Percentiles rank a stretch among this genome's conserved stretches.
Evolutionary conservation across 2,329 filamentous ascomycete genomes (phyloP).

Genomic region (Ceratocystis destructans): DNA sequence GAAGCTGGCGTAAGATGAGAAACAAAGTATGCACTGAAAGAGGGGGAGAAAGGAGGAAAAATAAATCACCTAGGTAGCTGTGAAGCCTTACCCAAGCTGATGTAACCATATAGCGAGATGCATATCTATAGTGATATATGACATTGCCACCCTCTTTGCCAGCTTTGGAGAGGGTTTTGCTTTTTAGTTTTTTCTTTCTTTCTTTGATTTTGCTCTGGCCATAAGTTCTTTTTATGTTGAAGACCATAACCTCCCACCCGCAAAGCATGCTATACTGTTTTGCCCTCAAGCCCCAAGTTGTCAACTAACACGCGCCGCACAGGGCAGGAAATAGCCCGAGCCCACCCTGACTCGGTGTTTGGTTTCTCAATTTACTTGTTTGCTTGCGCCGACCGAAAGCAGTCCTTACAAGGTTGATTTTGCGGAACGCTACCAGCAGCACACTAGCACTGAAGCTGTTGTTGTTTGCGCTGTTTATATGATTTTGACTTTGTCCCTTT

Average conservation of each 20-base stretch:
- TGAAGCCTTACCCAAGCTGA: too few relatives aligned
- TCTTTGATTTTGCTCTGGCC: background rate
- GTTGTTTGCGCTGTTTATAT: background rate
- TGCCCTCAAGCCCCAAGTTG: background rate
- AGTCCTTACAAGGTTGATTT: background rate
- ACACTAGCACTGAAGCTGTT: background rate
- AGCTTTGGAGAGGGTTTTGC: background rate
- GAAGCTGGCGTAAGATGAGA: background rate
- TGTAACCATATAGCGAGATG: too few relatives aligned
- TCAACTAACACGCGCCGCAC: constrained; percentile 3
- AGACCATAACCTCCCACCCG: background rate
- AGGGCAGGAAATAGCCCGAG: constrained; percentile 1
- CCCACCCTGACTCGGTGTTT: background rate
- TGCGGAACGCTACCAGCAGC: background rate
- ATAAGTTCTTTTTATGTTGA: background rate
- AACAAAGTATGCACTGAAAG: too few relatives aligned
- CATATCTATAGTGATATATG: too few relatives aligned
- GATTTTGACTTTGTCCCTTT: too few relatives aligned
- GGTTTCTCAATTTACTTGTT: background rate
- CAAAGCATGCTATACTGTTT: background rate
- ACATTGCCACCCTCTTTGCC: too few relatives aligned
- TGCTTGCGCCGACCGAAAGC: background rate
- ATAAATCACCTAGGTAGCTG: too few relatives aligned
- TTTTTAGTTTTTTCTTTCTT: background rate
- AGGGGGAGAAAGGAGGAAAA: too few relatives aligned